These are phyloP conservation scores for Aegilops longissima DNA, from an alignment of 176 grass and related monocot species.

Conservation along the genomic window DNA sequence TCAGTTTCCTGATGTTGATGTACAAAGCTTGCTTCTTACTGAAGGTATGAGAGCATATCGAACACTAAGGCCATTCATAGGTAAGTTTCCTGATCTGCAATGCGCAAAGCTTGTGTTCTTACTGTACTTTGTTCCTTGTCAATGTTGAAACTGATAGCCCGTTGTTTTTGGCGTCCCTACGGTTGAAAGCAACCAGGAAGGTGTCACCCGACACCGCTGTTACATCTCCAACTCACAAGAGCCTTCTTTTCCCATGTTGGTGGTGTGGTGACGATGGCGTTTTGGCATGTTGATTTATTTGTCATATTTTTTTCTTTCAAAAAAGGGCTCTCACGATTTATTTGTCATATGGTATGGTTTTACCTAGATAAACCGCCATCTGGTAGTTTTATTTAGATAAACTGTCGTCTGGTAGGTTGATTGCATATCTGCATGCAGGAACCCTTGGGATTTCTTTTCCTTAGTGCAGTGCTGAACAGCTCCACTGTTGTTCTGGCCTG, in stretches of 20 bases:
- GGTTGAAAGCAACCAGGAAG: no score
- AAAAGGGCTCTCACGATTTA: no score
- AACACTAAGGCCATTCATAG: not conserved
- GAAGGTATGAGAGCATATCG: not conserved
- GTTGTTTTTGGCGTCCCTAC: no score
- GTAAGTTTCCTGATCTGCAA: not conserved
- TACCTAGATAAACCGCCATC: not conserved
- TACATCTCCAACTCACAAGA: not conserved
- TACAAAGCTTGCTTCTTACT: not conserved
- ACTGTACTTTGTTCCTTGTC: not conserved
- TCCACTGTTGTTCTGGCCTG: not conserved
- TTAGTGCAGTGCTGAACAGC: not conserved
- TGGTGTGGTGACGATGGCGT: not conserved
- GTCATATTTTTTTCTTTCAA: no score
- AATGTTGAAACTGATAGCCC: not conserved
- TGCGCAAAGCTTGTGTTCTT: not conserved
- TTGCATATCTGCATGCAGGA: not conserved
- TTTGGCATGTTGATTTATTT: not conserved
- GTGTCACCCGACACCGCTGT: not conserved
- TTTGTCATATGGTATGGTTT: no score
- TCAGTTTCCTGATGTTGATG: not conserved
- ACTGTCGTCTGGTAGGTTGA: not conserved
- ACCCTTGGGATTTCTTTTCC: not conserved
- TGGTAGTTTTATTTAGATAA: not conserved
- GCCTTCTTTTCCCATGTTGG: not conserved